These are phyloP conservation scores for Ceraceosorus guamensis DNA, from an alignment of 1,284 basidiomycete genomes.

Conservation along the genomic window DNA sequence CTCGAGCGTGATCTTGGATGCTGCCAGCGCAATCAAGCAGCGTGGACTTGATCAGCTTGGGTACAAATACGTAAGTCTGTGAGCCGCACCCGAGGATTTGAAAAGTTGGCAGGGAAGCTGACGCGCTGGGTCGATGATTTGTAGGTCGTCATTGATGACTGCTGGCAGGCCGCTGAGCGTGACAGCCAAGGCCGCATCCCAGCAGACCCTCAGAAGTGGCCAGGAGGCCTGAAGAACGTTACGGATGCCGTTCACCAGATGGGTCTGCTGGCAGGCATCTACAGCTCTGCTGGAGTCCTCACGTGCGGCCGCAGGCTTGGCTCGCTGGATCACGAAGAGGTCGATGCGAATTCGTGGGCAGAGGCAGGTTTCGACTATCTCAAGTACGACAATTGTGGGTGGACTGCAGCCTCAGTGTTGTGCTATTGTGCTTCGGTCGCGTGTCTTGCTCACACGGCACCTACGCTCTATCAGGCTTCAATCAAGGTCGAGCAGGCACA, in stretches of 20 bases:
- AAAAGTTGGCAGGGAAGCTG: too few species aligned
- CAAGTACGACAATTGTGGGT: conserved; percentile 49
- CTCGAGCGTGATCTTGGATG: too few species aligned
- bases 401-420: too few species aligned
- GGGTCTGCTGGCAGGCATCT: conserved; percentile 55
- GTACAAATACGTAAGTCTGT: too few species aligned
- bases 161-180: conserved; percentile 47
- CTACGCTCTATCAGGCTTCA: too few species aligned
- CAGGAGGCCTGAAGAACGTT: conserved; percentile 52
- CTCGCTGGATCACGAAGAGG: conserved; percentile 53
- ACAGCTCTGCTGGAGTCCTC: conserved; percentile 53
- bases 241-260: conserved; percentile 51
- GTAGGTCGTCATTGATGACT: conserved; percentile 46
- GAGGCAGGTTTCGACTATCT: conserved; percentile 54
- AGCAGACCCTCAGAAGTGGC: conserved; percentile 52
- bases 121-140: too few species aligned
- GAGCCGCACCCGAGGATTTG: too few species aligned
- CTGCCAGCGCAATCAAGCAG: too few species aligned
- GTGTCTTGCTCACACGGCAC: too few species aligned
- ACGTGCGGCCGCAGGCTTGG: conserved; percentile 46
- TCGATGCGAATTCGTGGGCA: conserved; percentile 54
- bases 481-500: conserved; percentile 50
- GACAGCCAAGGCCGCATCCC: conserved; percentile 20
- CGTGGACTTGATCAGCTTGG: too few species aligned
- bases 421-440: too few species aligned